These are phyloP conservation scores for Rhododendron simsii DNA, from an alignment of 148 eudicot genomes.

Conservation along the genomic window DNA sequence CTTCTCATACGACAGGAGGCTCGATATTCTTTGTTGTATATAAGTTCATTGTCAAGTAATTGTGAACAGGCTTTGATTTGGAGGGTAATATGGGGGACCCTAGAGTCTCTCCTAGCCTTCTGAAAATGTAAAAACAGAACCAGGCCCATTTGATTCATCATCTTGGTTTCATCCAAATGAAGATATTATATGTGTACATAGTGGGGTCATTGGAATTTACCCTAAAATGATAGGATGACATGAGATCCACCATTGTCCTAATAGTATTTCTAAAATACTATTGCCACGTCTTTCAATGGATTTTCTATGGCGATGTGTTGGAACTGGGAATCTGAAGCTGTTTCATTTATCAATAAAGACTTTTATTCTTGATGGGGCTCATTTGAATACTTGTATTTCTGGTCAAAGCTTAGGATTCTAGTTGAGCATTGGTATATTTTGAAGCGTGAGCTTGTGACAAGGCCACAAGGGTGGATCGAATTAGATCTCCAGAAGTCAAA, in stretches of 20 bases:
- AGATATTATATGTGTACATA: not conserved
- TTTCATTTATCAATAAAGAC: not conserved
- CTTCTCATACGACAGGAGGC: conserved; percentile 6
- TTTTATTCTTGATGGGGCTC: not conserved
- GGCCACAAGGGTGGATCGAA: not conserved
- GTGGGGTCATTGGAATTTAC: not conserved
- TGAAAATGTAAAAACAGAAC: conserved; percentile 8
- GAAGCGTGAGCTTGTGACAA: not conserved
- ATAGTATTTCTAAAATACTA: not conserved
- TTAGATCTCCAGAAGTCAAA: not conserved
- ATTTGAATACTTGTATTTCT: not conserved
- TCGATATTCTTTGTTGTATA: conserved; percentile 61
- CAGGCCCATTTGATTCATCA: conserved; percentile 3
- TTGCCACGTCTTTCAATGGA: not conserved
- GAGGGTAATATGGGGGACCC: not conserved
- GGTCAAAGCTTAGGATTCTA: not conserved
- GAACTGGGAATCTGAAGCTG: not conserved
- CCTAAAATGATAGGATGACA: not conserved
- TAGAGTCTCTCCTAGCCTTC: conserved; percentile 2
- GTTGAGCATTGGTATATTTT: not conserved
- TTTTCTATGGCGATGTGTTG: not conserved
- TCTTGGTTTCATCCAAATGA: not conserved
- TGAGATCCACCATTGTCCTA: not conserved
- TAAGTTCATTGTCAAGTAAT: conserved; percentile 28
- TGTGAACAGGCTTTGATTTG: conserved; percentile 12